Evolutionary conservation across 2,329 filamentous ascomycete species (phyloP), one percentile per base, ranked within the genome.

Genomic region (Byssochlamys sp.): DNA sequence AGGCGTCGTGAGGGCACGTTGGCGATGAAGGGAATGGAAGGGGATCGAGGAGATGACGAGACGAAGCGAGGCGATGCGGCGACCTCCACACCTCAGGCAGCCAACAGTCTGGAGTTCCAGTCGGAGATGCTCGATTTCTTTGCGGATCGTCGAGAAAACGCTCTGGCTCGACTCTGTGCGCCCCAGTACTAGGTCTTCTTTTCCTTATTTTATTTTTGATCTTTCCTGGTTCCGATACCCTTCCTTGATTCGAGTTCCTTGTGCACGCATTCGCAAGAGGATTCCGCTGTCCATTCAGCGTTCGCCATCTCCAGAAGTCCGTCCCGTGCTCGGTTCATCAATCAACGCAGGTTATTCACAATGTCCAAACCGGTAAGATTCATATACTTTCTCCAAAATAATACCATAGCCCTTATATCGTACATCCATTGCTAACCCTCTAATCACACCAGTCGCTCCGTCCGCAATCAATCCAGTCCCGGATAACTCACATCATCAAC

Each of bases 401-500:
- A 11, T 11, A 29, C 9, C 2, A 1, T 25, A 9, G 2, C 3
- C 29, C 52, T 7, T n/a, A 29, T 31, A 54, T 19, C 7, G 33
- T n/a, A 14, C 27, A 4, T 19, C 9, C 45, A 12, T 27, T 24
- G 12, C 39, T 31, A 57, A 50, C 39, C 2, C 39, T 45, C 35
- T 45, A 5, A 24, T 19, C 1, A 10, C 31, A 54, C 24, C 39
- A 64, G 58, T 55, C 67, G 61, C 64, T 69, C 58, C 60, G 65
- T 61, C 62, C 63, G 57, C 57, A 71, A 63, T 62, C 65, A 53
- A 54, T 70, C 54, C 63, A 68, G 58, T 58, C 65, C 19, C 76
- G 77, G 63, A 69, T 78, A 60, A 63, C 69, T 11, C 71, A 73
- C 56, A 67, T 78, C 55, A 66, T 78, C 60, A 70, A 72, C 57